Base-by-base conservation (phyloP, 352 stramenopile species). In the Phytophthora nicotianae region DNA sequence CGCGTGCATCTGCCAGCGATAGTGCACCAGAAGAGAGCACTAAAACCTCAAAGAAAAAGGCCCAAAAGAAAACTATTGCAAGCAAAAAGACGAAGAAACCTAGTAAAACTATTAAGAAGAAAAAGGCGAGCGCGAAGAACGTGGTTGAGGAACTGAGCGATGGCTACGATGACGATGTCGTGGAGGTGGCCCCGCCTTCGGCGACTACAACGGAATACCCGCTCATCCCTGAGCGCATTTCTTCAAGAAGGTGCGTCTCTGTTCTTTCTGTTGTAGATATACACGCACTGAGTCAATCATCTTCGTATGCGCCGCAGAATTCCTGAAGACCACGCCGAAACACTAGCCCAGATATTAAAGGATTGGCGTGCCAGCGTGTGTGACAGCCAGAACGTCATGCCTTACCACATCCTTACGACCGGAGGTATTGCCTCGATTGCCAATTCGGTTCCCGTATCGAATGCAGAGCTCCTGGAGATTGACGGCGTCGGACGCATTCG, bases 361-460 rank as follows among this genome's bases (percentile, higher is more conserved):
- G 87, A 96, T 62, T 96, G 87, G 87, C 83, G 87, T 47, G 87
- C 85, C 20, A 92, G 75, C 45, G 85, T 94, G 11, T 96, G 87
- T 53, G 87, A 96, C 65, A 92, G 79, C 50, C 86, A 88, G 32
- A 91, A 92, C 50, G 68, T 89, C 32, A 96, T 96, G 87, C 87
- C 87, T 49, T 96, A 96, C 48, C 87, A 96, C 29, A 96, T 96
- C 49, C 65, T 96, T 21, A 80, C 87, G 2, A 96, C 85, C 9
- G 70, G 74, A 7, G 87, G 87, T 38, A 96, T 96, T 48, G 85
- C 78, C 16, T 70, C 83, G 3, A 96, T 96, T 51, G 86, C 85
- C 26, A 90, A 91, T 57, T 79, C 82, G 9, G 83, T 90, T 10
- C 87, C 87, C 8, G 68, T 90, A 5, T 85, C 87, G 23, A 93